Base-by-base conservation (phyloP, 352 stramenopile genomes). In the Globisporangium perplexum region DNA sequence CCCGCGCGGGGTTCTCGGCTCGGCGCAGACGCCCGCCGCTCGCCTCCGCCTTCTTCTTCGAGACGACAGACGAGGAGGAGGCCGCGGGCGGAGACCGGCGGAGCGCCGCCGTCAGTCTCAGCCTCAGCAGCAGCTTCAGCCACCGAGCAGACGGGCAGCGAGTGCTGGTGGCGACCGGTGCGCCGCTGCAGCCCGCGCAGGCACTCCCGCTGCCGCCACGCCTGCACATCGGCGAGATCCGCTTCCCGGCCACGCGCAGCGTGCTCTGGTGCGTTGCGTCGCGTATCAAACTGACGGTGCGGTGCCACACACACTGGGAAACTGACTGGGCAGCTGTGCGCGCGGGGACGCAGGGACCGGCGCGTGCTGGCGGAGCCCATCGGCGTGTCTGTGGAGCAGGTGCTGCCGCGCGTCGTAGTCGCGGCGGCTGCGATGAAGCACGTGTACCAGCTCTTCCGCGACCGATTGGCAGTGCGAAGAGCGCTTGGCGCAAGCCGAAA, bases 21-120 rank as follows among this genome's bases (percentile, higher is more conserved):
- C 47, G 46, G 5, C 49, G 47, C 35, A 51, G 47, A 18, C 47
- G 47, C 10, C 57, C 44, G 33, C 44, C 50, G 2, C 26, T 45
- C 35, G 64, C 59, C 28, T 91, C 80, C 38, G 74, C 74, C 22
- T 91, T 83, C 57, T 91, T 91, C 53, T 65, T 73, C 3, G 80
- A 91, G 53, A 83, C 80, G 31, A 89, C 80, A 8, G 77, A 88
- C 57, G 80, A 91, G 20, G 80, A 91, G 23, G 71, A 69, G 28
- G 10, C 18, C 11, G 8, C 20, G 2, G 7, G 15, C 42, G 15
- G 33, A 35, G 38, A 6, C 30, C 8, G 15, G 26, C 28, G 23
- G 11, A 15, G 23, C 31, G 5, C 47, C 18, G 6, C 17, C 24
- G 22, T 8, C 30, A 7, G 12, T 4, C n/a, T 11, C 47, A 20